Evolutionary conservation across 2,329 filamentous ascomycete species (phyloP).

Genomic region (Verticillium zaregamsianum): DNA sequence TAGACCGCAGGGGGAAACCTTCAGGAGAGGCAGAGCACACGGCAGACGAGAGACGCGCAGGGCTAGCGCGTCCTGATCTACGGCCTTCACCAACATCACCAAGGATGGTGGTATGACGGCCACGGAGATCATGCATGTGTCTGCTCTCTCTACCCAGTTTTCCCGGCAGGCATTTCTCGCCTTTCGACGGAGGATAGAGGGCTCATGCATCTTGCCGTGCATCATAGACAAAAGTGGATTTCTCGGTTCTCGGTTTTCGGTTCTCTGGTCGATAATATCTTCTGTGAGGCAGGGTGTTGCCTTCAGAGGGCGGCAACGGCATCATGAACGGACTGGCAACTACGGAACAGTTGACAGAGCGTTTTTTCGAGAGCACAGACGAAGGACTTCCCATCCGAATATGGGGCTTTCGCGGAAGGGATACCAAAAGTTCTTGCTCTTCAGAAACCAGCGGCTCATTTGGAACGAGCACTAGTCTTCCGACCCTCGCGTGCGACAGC

Average conservation of each 20-base stretch:
- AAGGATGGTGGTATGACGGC: slow-evolving; percentile 15
- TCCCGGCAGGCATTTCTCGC: slow-evolving; percentile 29
- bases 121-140: slow-evolving; percentile 24
- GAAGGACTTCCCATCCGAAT: slow-evolving; percentile 28
- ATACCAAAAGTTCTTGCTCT: slow-evolving; percentile 21
- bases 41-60: slow-evolving; percentile 3
- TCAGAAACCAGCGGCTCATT: slow-evolving; percentile 15
- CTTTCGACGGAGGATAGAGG: slow-evolving; percentile 27
- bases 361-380: slow-evolving; percentile 28
- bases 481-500: slow-evolving; percentile 10
- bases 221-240: slow-evolving; percentile 63
- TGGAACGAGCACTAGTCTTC: slow-evolving; percentile 12
- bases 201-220: slow-evolving; percentile 31
- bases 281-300: slow-evolving; percentile 20
- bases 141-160: slow-evolving; percentile 27
- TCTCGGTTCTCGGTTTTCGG: slow-evolving; percentile 38
- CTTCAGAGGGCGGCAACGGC: slow-evolving; percentile 21
- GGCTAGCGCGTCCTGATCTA: slow-evolving; percentile 2
- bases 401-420: slow-evolving; percentile 26
- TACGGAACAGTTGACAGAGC: slow-evolving; percentile 14
- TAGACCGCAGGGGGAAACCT: slow-evolving; percentile 19
- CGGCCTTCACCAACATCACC: background rate
- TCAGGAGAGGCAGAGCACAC: slow-evolving; percentile 19
- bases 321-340: slow-evolving; percentile 16
- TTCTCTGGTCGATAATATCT: slow-evolving; percentile 38